Evolutionary conservation across 2,329 filamentous ascomycete species (phyloP).

Genomic region (Aspergillus neoniger): DNA sequence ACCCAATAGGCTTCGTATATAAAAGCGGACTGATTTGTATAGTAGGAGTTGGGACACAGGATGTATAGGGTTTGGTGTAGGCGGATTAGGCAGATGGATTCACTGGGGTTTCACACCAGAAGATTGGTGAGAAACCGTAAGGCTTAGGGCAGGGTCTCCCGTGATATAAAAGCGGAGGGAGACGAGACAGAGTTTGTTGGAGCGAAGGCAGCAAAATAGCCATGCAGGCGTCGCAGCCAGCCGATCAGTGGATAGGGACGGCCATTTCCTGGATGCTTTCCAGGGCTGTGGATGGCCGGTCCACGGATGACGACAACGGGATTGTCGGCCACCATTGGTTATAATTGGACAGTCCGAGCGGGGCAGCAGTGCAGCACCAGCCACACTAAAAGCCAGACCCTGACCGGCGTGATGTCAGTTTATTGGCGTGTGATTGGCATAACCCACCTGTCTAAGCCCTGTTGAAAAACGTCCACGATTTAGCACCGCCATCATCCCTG

Average conservation of each 20-base stretch:
- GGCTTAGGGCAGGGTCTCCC: not conserved
- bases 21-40: not conserved
- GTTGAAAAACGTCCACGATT: not conserved
- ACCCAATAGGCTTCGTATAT: not conserved
- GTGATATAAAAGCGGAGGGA: constrained; percentile 11
- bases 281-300: constrained; percentile 14
- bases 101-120: not conserved
- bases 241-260: constrained; percentile 23
- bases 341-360: constrained; percentile 2
- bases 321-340: not conserved
- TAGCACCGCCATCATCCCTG: not conserved
- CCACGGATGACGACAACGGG: constrained; percentile 20
- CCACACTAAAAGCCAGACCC: not conserved
- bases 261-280: constrained; percentile 10
- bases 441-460: not conserved
- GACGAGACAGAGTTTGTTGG: constrained; percentile 12
- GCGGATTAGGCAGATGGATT: not conserved
- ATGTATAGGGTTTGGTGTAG: not conserved
- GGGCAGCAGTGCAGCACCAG: not conserved
- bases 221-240: constrained; percentile 18
- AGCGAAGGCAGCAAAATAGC: constrained; percentile 27
- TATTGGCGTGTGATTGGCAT: not conserved
- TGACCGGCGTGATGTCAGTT: not conserved
- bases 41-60: too few species aligned
- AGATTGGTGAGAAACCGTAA: not conserved